Base-by-base conservation (phyloP, 148 eudicot genomes). In the Nyssa sinensis region DNA sequence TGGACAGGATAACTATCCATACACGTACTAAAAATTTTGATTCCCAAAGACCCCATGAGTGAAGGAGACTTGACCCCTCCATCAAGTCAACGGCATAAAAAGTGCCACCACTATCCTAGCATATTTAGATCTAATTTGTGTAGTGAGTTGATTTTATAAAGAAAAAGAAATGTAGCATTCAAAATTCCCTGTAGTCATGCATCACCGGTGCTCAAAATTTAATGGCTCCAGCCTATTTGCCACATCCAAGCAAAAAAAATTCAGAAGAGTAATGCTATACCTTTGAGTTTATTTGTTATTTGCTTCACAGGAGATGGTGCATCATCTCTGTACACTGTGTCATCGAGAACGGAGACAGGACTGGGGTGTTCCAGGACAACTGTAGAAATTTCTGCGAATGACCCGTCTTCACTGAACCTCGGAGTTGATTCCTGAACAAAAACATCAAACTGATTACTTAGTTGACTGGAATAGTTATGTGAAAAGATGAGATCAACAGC, bases 261-360 rank as follows among this genome's bases (percentile, higher is more conserved):
- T 14, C n/a, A 31, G 33, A 23, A 34, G 16, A 11, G 13, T 3
- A n/a, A 67, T 69, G 7, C 0, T 25, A 74, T 78, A 93, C 98
- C 93, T 91, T 79, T 62, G n/a, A 80, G 83, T 62, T 67, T 75
- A 78, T 78, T 86, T 27, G 85, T 69, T 21, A 76, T 73, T 67
- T 78, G 85, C 74, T 86, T 89, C 69, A 85, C 81, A 71, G 93
- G 97, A 63, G 97, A 91, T 0, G 84, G 87, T 57, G 85, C 86
- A 77, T 84, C 87, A 37, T 93, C 91, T 78, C 78, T 80, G 69
- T 84, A 86, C 0, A 78, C 82, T 44, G 78, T 78, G 28, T 79
- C 78, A 81, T 93, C 97, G 4, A 93, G 93, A 79, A 93, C 97
- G 41, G 98, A 91, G 33, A 93, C 84, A 69, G 98, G 98, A 79